Evolutionary conservation across 1,284 basidiomycete species (phyloP).

Genomic region (Irpex sp.): DNA sequence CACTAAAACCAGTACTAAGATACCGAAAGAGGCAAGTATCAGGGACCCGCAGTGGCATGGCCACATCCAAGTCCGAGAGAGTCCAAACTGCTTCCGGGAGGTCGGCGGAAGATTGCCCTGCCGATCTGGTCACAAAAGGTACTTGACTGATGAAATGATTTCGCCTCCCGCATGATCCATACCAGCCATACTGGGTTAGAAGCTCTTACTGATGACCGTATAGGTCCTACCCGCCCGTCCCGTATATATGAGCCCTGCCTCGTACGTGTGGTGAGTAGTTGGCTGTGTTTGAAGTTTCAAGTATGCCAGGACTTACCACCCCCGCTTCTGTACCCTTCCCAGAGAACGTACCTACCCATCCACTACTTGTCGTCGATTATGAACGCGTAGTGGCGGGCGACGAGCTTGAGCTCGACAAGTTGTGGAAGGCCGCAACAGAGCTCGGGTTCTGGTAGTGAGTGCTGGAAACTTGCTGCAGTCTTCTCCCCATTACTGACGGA

Average conservation of each 20-base stretch:
- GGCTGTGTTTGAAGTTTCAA: not conserved
- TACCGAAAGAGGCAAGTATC: not conserved
- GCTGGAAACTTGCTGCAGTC: not conserved
- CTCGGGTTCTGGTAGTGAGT: conserved; percentile 41
- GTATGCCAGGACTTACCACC: conserved; percentile 28
- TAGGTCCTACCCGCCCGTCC: not conserved
- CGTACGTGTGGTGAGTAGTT: not conserved
- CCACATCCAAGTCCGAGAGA: not conserved
- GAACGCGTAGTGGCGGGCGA: conserved; percentile 28
- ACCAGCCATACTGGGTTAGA: not conserved
- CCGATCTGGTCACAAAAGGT: not conserved
- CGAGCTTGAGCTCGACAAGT: conserved; percentile 27
- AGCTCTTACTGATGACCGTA: not conserved
- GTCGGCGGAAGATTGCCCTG: not conserved
- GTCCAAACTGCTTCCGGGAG: not conserved
- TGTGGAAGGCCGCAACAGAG: conserved; percentile 33
- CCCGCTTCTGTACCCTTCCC: conserved; percentile 31
- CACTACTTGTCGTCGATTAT: conserved; percentile 37
- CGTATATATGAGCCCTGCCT: not conserved
- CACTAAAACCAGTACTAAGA: not conserved
- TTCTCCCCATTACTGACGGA: conserved; percentile 8
- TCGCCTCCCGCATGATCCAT: not conserved
- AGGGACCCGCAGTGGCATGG: not conserved
- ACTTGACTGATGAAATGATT: not conserved
- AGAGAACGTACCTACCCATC: conserved; percentile 32